Evolutionary conservation across 192 early-diverging fungal genomes (phyloP).

Genomic region (Coemansia erecta): DNA sequence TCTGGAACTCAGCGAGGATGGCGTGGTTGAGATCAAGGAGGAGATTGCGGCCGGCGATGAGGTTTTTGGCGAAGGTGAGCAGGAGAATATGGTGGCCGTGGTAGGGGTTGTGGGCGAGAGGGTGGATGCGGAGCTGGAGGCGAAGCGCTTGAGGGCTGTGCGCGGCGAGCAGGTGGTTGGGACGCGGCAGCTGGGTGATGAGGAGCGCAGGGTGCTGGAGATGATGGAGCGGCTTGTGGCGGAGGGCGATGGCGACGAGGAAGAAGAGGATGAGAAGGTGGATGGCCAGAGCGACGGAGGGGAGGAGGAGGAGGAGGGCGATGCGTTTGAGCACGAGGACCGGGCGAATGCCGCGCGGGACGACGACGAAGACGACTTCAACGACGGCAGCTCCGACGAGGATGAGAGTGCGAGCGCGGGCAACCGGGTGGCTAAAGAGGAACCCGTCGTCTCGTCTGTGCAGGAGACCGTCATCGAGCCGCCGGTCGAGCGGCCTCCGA

Average conservation of each 20-base stretch:
- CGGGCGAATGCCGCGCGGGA: constrained; percentile 30
- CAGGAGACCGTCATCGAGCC: constrained; percentile 10
- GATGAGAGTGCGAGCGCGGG: constrained; percentile 5
- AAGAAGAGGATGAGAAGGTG: constrained; percentile 12
- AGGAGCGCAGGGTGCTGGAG: constrained; percentile 16
- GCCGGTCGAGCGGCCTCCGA: neutral
- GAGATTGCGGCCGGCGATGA: constrained; percentile 19
- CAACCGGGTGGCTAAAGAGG: neutral
- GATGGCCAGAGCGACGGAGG: constrained; percentile 5
- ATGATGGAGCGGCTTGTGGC: constrained; percentile 25
- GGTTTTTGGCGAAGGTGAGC: constrained; percentile 2
- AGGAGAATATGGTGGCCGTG: neutral
- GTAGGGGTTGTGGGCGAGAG: too few relatives aligned
- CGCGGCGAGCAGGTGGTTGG: too few relatives aligned
- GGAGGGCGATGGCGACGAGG: constrained; percentile 22
- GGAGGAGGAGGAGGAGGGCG: constrained; percentile 13
- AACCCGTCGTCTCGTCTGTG: neutral
- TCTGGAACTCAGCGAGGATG: constrained; percentile 40
- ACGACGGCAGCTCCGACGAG: constrained; percentile 8
- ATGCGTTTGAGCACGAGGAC: constrained; percentile 46
- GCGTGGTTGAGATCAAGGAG: constrained; percentile 54
- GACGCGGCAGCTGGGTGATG: too few relatives aligned
- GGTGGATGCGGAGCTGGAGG: too few relatives aligned
- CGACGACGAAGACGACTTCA: constrained; percentile 51
- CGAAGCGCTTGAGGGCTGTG: too few relatives aligned